These are phyloP conservation scores for Xylariaceae sp. DNA, from an alignment of 2,329 filamentous ascomycete genomes.

Conservation along the genomic window DNA sequence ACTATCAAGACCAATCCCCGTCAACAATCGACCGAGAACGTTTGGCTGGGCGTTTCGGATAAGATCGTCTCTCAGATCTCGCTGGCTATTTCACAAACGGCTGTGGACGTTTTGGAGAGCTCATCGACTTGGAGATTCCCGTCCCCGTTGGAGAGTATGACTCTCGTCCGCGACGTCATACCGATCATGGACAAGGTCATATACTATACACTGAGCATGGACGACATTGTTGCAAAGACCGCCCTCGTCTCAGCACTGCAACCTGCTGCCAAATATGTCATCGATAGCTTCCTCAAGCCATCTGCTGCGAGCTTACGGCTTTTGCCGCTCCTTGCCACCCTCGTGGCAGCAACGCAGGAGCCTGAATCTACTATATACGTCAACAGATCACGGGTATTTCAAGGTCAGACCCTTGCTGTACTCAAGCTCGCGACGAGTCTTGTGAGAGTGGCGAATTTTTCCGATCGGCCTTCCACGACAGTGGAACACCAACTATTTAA, in stretches of 20 bases:
- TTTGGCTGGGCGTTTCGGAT: constrained; percentile 68
- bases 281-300: constrained; percentile 67
- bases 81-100: constrained; percentile 63
- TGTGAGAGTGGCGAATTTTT: constrained; percentile 60
- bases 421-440: constrained; percentile 61
- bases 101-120: constrained; percentile 80
- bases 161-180: constrained; percentile 61
- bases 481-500: constrained; percentile 78
- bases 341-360: constrained; percentile 54
- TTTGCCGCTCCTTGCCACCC: constrained; percentile 65
- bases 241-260: constrained; percentile 55
- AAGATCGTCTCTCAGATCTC: constrained; percentile 67
- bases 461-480: constrained; percentile 54
- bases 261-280: constrained; percentile 66
- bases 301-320: constrained; percentile 65
- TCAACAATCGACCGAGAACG: constrained; percentile 39
- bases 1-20: constrained; percentile 41
- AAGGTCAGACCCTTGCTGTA: constrained; percentile 55
- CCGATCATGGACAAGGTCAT: constrained; percentile 65
- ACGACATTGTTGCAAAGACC: constrained; percentile 43
- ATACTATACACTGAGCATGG: constrained; percentile 65
- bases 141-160: constrained; percentile 56
- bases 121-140: constrained; percentile 80
- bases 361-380: constrained; percentile 57
- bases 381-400: constrained; percentile 45